Evolutionary conservation across 2,329 filamentous ascomycete species (phyloP).

Genomic region (Phyllosticta capitalensis): DNA sequence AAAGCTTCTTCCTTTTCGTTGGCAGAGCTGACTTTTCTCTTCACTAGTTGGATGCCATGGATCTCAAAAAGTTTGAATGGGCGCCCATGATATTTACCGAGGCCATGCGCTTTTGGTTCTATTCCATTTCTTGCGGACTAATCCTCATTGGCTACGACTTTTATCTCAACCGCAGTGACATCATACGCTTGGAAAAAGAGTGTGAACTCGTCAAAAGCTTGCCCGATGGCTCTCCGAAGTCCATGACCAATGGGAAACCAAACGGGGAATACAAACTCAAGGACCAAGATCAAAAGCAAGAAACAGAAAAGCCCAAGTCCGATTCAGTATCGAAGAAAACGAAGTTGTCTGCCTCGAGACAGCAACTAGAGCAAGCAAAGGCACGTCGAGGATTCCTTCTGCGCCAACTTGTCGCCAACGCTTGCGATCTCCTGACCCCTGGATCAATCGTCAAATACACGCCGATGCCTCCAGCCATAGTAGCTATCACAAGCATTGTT

Average conservation of each 20-base stretch:
- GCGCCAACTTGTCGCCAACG: background rate
- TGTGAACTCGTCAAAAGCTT: background rate
- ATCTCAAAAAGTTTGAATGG: constrained; percentile 4
- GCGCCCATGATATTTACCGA: constrained; percentile 6
- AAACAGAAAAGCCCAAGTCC: background rate
- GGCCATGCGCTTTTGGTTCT: constrained; percentile 11
- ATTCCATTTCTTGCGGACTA: constrained; percentile 7
- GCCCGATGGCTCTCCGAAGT: background rate
- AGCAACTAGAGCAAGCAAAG: background rate
- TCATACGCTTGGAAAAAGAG: background rate
- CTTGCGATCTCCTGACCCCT: constrained; percentile 6
- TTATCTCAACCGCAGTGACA: background rate
- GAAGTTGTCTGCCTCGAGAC: background rate
- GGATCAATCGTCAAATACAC: constrained; percentile 4
- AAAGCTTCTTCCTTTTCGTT: background rate
- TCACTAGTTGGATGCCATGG: constrained; percentile 8
- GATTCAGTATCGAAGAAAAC: background rate
- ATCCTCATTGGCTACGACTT: constrained; percentile 4
- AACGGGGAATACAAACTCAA: background rate
- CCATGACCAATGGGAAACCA: background rate
- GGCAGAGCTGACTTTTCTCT: background rate
- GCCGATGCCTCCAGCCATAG: background rate
- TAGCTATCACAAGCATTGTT: constrained; percentile 6
- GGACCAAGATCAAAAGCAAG: background rate
- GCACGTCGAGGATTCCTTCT: background rate